Conservation (phyloP, 164 flowering plant species). For the Dillenia suffruticosa region DNA sequence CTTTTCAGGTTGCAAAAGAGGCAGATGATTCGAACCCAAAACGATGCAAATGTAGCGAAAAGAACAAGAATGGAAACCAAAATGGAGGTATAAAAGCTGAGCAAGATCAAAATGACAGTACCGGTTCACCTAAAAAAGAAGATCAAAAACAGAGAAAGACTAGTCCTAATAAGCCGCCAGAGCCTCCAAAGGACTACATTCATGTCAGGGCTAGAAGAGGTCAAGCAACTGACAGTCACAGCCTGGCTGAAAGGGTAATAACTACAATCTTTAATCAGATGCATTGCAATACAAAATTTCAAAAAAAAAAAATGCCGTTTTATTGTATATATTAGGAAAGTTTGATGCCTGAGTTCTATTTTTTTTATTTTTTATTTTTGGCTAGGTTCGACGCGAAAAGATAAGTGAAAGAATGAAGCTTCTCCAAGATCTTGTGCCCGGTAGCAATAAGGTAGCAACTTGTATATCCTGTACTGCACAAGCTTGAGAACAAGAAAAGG, state of each 20-base stretch:
- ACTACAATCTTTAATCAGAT: background rate
- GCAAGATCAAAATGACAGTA: slow-evolving; percentile 25
- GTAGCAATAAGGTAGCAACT: slow-evolving; percentile 76
- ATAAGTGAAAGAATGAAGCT: slow-evolving; percentile 94
- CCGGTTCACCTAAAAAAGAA: slow-evolving; percentile 12
- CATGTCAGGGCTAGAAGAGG: slow-evolving; percentile 99
- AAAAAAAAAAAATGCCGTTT: too few species aligned
- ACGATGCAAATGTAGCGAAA: slow-evolving; percentile 45
- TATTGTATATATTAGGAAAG: too few species aligned
- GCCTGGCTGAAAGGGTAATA: slow-evolving; percentile 92
- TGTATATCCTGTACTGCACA: too few species aligned
- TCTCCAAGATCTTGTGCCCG: slow-evolving; percentile 95
- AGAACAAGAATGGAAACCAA: slow-evolving; percentile 14
- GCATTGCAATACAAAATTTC: background rate
- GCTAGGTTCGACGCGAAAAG: slow-evolving; percentile 87
- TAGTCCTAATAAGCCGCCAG: slow-evolving; percentile 48
- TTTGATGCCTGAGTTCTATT: too few species aligned
- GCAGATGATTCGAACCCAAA: slow-evolving; percentile 44
- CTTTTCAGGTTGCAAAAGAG: slow-evolving; percentile 31
- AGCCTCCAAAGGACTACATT: slow-evolving; percentile 85
- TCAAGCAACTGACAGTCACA: slow-evolving; percentile 98
- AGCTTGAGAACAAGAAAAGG: too few species aligned
- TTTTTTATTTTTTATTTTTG: background rate
- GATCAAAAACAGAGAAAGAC: slow-evolving; percentile 29
- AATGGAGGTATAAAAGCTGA: slow-evolving; percentile 21